phyloP scores from a whole-genome alignment of 805 yeast genomes.

The Metschnikowia lachancei region DNA sequence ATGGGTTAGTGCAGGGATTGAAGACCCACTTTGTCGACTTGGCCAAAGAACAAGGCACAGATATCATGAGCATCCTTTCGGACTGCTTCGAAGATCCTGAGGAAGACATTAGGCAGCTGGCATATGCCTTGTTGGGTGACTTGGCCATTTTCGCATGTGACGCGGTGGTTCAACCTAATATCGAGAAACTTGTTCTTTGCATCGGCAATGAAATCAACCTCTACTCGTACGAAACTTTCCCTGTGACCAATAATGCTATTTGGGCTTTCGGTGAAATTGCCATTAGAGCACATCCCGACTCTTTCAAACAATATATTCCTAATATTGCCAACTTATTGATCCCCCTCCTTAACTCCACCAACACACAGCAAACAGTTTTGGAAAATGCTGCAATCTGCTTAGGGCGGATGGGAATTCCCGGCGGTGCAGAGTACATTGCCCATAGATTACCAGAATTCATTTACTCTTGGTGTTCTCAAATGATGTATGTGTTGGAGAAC shows the following conservation, averaged over 20 bases:
- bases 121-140: constrained; percentile 89
- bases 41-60: constrained; percentile 36
- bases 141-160: constrained; percentile 61
- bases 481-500: constrained; percentile 67
- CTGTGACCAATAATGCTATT: constrained; percentile 83
- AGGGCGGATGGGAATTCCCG: constrained; percentile 69
- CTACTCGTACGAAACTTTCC: constrained; percentile 47
- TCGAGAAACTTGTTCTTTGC: constrained; percentile 56
- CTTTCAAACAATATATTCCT: constrained; percentile 50
- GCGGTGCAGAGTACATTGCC: constrained; percentile 51
- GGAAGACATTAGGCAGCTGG: constrained; percentile 90
- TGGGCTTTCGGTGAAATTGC: constrained; percentile 93
- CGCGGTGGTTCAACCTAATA: constrained; percentile 44
- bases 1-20: constrained; percentile 90
- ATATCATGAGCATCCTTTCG: constrained; percentile 60
- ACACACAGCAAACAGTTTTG: constrained; percentile 59
- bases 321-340: constrained; percentile 57
- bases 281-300: constrained; percentile 49
- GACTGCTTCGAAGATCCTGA: constrained; percentile 71
- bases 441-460: constrained; percentile 58
- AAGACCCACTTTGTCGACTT: constrained; percentile 60
- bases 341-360: constrained; percentile 53
- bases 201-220: constrained; percentile 67
- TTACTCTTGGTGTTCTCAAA: constrained; percentile 66
- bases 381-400: constrained; percentile 89